Base-by-base conservation (phyloP, 176 grass and related monocot genomes). In the Oryza officinalis region DNA sequence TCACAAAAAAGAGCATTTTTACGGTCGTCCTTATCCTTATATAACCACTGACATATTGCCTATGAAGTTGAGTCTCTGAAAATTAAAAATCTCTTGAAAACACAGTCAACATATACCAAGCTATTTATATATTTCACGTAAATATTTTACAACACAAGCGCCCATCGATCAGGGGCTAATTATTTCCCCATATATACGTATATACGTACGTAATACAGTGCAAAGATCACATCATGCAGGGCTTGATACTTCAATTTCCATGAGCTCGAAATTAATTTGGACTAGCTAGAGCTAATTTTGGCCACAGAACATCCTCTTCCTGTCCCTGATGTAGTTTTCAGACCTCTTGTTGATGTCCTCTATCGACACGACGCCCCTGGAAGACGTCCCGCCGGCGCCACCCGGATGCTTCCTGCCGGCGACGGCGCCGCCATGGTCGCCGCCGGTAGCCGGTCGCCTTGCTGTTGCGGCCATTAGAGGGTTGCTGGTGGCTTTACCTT, bases 291-390 rank as follows among this genome's bases (percentile, higher is more conserved):
- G 6, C 26, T 76, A 70, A 27, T 33, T 7, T 35, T 80, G 72
- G 27, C 76, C 81, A 5, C 63, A 35, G 77, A 89, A 89, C 0
- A 46, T 63, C 33, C n/a, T 80, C 87, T 84, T 89, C 69, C 33
- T 84, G 27, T 89, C 87, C 44, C 63, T 74, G 63, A 89, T 89
- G 87, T 75, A 89, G 8, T 3, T 60, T 43, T 89, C 87, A 0
- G 87, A 84, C 76, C 76, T 80, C 76, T 69, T 75, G 81, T 89
- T 80, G 76, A 89, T 89, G 28, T 89, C 81, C 32, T 88, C 81
- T 4, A 83, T 18, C 4, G 67, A 57, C 27, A 72, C 75, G 5
- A 74, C 49, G 2, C 60, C 49, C 49, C 49, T 52, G 17, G 46
- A 50, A 1, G 46, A 11, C 6, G 8, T 50, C 46, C 14, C 46